Evolutionary conservation across 306 rosid species (phyloP), one percentile per base, ranked within the genome.

Genomic region (Ormosia emarginata): DNA sequence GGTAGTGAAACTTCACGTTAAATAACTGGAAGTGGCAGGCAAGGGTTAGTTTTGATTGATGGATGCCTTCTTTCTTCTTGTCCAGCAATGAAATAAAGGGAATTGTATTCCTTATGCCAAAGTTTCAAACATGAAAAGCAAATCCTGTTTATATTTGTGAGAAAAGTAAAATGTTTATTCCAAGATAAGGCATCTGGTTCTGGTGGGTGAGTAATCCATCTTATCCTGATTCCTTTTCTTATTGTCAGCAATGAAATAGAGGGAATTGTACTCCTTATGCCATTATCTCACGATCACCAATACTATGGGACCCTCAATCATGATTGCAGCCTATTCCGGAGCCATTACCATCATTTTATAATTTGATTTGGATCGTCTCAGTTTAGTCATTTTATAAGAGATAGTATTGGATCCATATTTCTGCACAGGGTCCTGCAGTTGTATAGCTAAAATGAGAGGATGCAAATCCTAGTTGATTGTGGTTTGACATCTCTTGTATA

Each of bases 401-500:
- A 46, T 12, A 24, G 24, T 24, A 24, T 24, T 0, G 24, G 24
- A 24, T 24, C 24, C 24, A 24, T 24, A 24, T 24, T 24, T 24
- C 24, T 24, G 24, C 24, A 24, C 24, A 24, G 24, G 24, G 24
- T 24, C 24, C 24, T 24, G 24, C 24, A 0, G 24, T 24, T 24
- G 24, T 24, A 24, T 24, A 24, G 18, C 18, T 50, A 50, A 56
- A 73, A 37, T 11, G 24, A 55, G 62, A n/a, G 43, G 36, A 32
- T 32, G 30, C 8, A 50, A 15, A 52, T 78, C 32, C 52, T 59
- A 56, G 67, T 47, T 76, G 63, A 57, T 24, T 14, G 81, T 67
- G 82, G 55, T 56, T 56, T n/a, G 62, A 6, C 59, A 66, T 64
- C 52, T 75, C 78, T 67, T 83, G 83, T 86, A 66, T 77, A 81